Base-by-base conservation (phyloP, 2,329 filamentous ascomycete species). In the Coniochaeta sp. region DNA sequence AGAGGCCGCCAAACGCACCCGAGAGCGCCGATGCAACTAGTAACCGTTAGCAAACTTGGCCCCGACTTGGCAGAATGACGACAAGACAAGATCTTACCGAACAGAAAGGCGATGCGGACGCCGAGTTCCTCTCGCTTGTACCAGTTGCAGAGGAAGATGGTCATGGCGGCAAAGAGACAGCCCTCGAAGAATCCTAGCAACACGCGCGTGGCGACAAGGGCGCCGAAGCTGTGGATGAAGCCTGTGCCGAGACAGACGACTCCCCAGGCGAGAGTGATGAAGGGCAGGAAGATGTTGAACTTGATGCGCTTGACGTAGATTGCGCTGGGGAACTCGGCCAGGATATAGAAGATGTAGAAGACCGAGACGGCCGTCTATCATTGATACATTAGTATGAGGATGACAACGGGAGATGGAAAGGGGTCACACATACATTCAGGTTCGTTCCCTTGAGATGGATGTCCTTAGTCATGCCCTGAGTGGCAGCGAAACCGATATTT, bases 121-220 rank as follows among this genome's bases (percentile, higher is more conserved):
- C 57, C 62, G 9, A 66, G 27, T n/a, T 66, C 63, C 20, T 65
- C 61, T 2, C 59, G 58, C 5, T 63, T 66, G 53, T 65, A 66
- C 57, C 63, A 66, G 12, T 61, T 63, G 10, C 60, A 62, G 0
- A 66, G 46, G 18, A 63, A 60, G 14, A 63, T 57, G 0, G 61
- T 58, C 24, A 64, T 56, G 3, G 60, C 57, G 3, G 63, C 63
- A n/a, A 64, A 65, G 28, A 65, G 57, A 20, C 61, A 63, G 3
- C 62, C 64, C 48, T 66, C 64, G 9, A 60, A 60, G 1, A 64
- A 57, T 5, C 63, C 64, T 7, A 65, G 53, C 4, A 64, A 51
- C 16, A 64, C 52, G 10, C 63, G 56, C 4, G 60, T 63, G 2
- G 61, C 52, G 1, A 64, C 53, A 22, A 65, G 54, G 0, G 58